Evolutionary conservation across 345 rosid genomes (phyloP), one percentile per base, ranked within the genome.

Genomic region (Sonneratia caseolaris): DNA sequence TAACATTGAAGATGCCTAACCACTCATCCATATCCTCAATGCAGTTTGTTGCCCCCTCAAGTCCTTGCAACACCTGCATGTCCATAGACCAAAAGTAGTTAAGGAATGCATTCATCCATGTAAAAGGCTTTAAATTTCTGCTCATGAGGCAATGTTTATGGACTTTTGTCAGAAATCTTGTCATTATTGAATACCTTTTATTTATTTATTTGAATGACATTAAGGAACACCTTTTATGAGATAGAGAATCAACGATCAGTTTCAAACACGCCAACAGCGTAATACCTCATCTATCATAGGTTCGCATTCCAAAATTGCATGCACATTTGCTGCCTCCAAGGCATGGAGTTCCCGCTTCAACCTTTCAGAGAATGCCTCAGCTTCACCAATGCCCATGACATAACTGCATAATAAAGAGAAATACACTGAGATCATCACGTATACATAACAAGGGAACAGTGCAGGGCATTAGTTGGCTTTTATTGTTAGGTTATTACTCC

Each of bases 11-110:
- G 83, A 92, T 92, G 77, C 99, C 87, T 73, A 95, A 77, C 98
- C 99, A 95, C 78, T 92, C 92, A 83, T 92, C 99, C 97, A 95
- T 90, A 81, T 95, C 99, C 73, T 92, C 99, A 71, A 85, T 97
- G 81, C 92, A 89, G 82, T 78, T 84, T 78, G 91, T 82, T 70
- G 99, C 99, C 27, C 86, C 92, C 86, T 92, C 99, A 32, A 95
- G 92, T 79, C 99, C 99, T 84, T 82, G 86, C 83, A 95, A 72
- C 35, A 95, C 99, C 99, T 95, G 83, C 70, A 83, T 75, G 70
- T 13, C 16, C 72, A 65, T 22, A 36, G 48, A 22, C 35, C 32
- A 27, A 55, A 56, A 27, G 48, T 55, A 71, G 16, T 27, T 24
- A 56, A 16, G 14, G 21, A 61, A 3, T 56, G 51, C 19, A 59